These are phyloP conservation scores for Teunomyces lycoperdinae DNA, from an alignment of 805 yeast genomes.

Conservation along the genomic window DNA sequence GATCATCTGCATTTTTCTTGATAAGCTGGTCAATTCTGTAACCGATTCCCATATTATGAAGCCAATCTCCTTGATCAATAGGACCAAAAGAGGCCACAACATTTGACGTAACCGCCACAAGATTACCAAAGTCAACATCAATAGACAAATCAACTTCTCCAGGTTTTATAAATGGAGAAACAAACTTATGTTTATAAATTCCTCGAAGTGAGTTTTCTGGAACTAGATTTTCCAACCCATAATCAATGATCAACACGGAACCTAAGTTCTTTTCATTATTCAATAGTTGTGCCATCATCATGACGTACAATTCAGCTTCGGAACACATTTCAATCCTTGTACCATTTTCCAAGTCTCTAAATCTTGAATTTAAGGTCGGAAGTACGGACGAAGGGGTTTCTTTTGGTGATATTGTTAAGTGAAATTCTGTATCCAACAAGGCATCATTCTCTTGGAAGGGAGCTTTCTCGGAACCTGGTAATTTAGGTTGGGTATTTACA, in stretches of 20 bases:
- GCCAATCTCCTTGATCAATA: slow-evolving; percentile 75
- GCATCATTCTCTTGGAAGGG: slow-evolving; percentile 9
- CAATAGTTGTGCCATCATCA: slow-evolving; percentile 49
- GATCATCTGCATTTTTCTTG: slow-evolving; percentile 34
- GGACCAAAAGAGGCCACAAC: slow-evolving; percentile 49
- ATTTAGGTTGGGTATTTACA: slow-evolving; percentile 28
- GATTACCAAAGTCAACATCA: slow-evolving; percentile 75
- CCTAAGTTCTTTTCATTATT: slow-evolving; percentile 46
- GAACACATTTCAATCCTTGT: slow-evolving; percentile 72
- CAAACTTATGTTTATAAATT: slow-evolving; percentile 67
- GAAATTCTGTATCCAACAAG: slow-evolving; percentile 41
- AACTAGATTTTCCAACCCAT: slow-evolving; percentile 60
- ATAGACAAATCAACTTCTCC: slow-evolving; percentile 81
- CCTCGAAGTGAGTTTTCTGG: slow-evolving; percentile 78
- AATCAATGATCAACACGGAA: slow-evolving; percentile 72
- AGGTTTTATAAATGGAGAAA: slow-evolving; percentile 70
- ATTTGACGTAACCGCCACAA: slow-evolving; percentile 29
- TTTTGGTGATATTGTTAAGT: slow-evolving; percentile 53
- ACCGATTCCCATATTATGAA: slow-evolving; percentile 72
- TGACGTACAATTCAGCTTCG: slow-evolving; percentile 60
- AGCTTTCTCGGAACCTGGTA: slow-evolving; percentile 16
- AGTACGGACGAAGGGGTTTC: slow-evolving; percentile 62
- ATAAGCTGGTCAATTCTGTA: slow-evolving; percentile 62
- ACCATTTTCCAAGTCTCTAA: slow-evolving; percentile 49
- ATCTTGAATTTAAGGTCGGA: slow-evolving; percentile 52